Evolutionary conservation across 1,139 yeast species (phyloP), one percentile per base, ranked within the genome.

Genomic region (Candida anutae): DNA sequence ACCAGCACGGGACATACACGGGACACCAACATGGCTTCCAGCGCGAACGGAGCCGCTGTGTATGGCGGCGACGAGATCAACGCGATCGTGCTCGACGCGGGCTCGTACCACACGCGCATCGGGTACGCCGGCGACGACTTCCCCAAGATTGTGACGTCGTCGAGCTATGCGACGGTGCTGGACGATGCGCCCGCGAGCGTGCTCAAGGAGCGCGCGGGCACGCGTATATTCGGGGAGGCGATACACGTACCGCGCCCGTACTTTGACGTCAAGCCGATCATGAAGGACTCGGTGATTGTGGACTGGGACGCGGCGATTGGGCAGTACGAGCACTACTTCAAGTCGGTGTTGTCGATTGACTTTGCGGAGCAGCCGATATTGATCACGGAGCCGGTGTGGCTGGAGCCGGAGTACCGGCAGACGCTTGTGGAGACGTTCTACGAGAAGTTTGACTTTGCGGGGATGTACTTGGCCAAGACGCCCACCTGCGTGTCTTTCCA

Each of bases 71-170:
- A 88, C 54, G 96, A 88, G 53, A 80, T 90, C 37, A 77, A 85
- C 37, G 95, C 98, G 21, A 66, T 90, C 5, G 94, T 90, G 16
- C 65, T 90, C 20, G 98, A 90, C 50, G 88, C 95, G 0, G 97
- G 98, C 15, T 78, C 95, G 8, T 74, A 67, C 39, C 62, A 74
- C 36, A 85, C 96, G 4, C 74, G 93, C 33, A 74, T 82, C 15
- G 98, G 98, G 2, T 88, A 75, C 52, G 94, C 97, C 4, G 98
- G 98, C 6, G 94, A 87, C 38, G 98, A 90, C 52, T 71, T 77
- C 34, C 98, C 98, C 5, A 76, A 81, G 39, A 61, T 79, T 2
- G 75, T 81, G 21, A 55, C 81, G 5, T 84, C 95, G 2, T 80
- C 95, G 0, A 63, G 51, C 37, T 79, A 58, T 36, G 60, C 61